Evolutionary conservation across 345 rosid genomes (phyloP).

Genomic region (Stellera chamaejasme): DNA sequence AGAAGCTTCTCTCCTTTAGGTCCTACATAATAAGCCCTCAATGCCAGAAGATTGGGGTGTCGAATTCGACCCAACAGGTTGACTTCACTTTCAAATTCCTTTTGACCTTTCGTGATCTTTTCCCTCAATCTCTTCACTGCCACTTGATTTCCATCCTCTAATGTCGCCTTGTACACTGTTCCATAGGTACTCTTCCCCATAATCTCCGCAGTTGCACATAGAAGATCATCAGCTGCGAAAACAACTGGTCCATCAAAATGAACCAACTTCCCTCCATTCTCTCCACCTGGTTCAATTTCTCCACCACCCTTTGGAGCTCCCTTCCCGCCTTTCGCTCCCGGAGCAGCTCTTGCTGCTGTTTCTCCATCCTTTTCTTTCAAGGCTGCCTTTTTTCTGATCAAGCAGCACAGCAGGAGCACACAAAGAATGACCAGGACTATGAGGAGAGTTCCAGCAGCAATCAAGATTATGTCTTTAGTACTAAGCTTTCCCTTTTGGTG

Average conservation of each 20-base stretch:
- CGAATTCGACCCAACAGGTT: slow-evolving; percentile 64
- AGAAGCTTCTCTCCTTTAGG: slow-evolving; percentile 97
- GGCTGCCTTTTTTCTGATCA: slow-evolving; percentile 45
- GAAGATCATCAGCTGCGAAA: slow-evolving; percentile 88
- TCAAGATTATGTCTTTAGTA: slow-evolving; percentile 65
- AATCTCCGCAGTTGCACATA: slow-evolving; percentile 96
- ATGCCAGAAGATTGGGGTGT: slow-evolving; percentile 74
- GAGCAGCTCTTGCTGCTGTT: slow-evolving; percentile 15
- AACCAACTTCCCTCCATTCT: slow-evolving; percentile 81
- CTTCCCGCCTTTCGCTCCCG: slow-evolving; percentile 37
- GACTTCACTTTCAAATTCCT: slow-evolving; percentile 74
- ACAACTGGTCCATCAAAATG: slow-evolving; percentile 90
- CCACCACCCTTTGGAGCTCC: slow-evolving; percentile 22
- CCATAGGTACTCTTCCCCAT: slow-evolving; percentile 97
- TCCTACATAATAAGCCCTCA: slow-evolving; percentile 87
- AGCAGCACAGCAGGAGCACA: slow-evolving; percentile 52
- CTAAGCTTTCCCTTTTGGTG: slow-evolving; percentile 36
- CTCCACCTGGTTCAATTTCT: slow-evolving; percentile 64
- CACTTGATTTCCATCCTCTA: slow-evolving; percentile 90
- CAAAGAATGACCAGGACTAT: slow-evolving; percentile 45
- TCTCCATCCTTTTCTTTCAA: slow-evolving; percentile 33
- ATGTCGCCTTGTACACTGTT: slow-evolving; percentile 88
- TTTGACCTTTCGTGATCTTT: slow-evolving; percentile 72
- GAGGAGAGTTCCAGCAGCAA: slow-evolving; percentile 67
- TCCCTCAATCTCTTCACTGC: slow-evolving; percentile 89